Base-by-base conservation (phyloP, 257 asterid genomes). In the Avicennia marina region DNA sequence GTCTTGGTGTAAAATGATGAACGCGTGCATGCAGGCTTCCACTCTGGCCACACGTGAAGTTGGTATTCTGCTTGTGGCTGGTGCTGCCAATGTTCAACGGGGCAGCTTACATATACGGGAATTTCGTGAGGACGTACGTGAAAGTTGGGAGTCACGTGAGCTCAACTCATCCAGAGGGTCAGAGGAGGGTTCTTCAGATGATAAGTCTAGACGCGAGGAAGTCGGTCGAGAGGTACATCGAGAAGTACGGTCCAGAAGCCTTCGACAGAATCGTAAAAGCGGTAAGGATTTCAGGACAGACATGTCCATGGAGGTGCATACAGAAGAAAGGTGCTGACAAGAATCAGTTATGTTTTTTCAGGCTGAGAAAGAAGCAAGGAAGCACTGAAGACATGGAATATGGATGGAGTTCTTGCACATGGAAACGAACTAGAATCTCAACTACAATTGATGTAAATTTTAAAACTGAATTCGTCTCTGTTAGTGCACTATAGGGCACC, bases 361-460 rank as follows among this genome's bases (percentile, higher is more conserved):
- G 95, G 97, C 97, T 32, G 94, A 86, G 77, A 79, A 57, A 73
- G 97, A 86, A 73, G 97, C 95, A 69, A 81, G 70, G 80, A 81
- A 60, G 46, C 90, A 76, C 59, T 77, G 62, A 74, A 2, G 76
- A 20, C 26, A 50, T 2, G 65, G 46, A 52, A 47, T 18, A 4
- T 42, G 9, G 11, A 42, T 55, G 36, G 7, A 44, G 13, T 24
- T 48, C 20, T 24, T 29, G 34, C 34, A 29, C 63, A 56, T 45
- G 7, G 13, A 38, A 12, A 29, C 19, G 15, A 13, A 15, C 18
- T 8, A 15, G 17, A 16, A 33, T 27, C 7, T 52, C 21, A 29
- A 22, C 33, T 20, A 13, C 17, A 11, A 19, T 0, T 34, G 32
- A 31, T 36, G 60, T 62, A 55, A 40, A 19, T 50, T 29, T 42